Percentiles rank a stretch among this genome's conserved stretches.
phyloP scores from a whole-genome alignment of 345 rosid genomes.

The Murraya koenigii region DNA sequence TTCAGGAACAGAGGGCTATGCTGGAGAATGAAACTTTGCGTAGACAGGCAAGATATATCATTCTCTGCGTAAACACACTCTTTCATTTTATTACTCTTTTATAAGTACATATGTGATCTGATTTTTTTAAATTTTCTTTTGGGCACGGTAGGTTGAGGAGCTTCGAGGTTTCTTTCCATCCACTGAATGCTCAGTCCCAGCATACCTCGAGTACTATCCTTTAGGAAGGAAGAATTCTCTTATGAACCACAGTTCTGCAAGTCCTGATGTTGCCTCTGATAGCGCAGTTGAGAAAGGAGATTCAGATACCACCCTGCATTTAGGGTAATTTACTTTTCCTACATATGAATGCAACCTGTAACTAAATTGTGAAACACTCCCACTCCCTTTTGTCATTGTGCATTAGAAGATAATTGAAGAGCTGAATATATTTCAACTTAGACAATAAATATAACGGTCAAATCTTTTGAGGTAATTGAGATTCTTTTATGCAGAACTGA shows the following conservation, averaged over 20 bases:
- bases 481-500: background rate
- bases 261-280: slow-evolving; percentile 37
- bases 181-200: slow-evolving; percentile 33
- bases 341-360: background rate
- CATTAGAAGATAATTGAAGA: background rate
- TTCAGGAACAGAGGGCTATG: slow-evolving; percentile 74
- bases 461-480: background rate
- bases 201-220: slow-evolving; percentile 56
- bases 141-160: slow-evolving; percentile 68
- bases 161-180: slow-evolving; percentile 68
- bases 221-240: slow-evolving; percentile 43
- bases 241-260: slow-evolving; percentile 26
- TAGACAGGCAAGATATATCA: slow-evolving; percentile 54
- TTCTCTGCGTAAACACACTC: slow-evolving; percentile 7
- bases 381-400: background rate
- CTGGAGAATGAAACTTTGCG: slow-evolving; percentile 89
- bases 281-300: slow-evolving; percentile 49
- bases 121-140: background rate
- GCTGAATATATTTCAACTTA: background rate
- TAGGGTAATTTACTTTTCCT: slow-evolving; percentile 57
- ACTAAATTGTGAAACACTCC: background rate
- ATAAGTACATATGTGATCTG: background rate
- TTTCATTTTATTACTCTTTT: background rate
- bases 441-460: background rate
- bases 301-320: slow-evolving; percentile 83